Percentiles rank a stretch among this genome's conserved stretches.
Evolutionary conservation across 305 asterid genomes (phyloP).

Genomic region (Andrographis paniculata): DNA sequence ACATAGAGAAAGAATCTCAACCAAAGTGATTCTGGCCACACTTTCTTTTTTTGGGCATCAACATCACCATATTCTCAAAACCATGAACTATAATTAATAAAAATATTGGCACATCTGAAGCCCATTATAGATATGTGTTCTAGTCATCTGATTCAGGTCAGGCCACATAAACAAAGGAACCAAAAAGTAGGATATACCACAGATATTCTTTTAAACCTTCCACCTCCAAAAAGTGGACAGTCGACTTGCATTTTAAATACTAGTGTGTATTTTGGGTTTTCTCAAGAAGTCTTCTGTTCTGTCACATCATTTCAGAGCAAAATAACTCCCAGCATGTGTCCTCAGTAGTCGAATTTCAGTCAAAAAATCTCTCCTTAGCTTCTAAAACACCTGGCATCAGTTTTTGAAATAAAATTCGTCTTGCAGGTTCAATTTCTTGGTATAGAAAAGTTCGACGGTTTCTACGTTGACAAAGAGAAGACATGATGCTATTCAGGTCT

Average conservation of each 20-base stretch:
- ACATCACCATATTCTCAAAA: slow-evolving; percentile 11
- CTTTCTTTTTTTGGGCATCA: neutral
- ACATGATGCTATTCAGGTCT: slow-evolving; percentile 5
- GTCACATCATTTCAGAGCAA: slow-evolving; percentile 17
- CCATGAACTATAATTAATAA: slow-evolving; percentile 3
- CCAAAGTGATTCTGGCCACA: no score
- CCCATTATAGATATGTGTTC: slow-evolving; percentile 19
- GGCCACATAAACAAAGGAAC: slow-evolving; percentile 29
- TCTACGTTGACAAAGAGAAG: slow-evolving; percentile 38
- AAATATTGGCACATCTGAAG: slow-evolving; percentile 17
- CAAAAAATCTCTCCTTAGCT: neutral
- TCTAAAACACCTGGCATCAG: neutral
- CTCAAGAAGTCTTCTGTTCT: slow-evolving; percentile 16
- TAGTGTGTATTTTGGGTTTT: slow-evolving; percentile 9
- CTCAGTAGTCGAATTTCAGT: neutral
- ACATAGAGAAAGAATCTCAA: neutral
- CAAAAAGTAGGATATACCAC: slow-evolving; percentile 11
- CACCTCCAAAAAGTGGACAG: slow-evolving; percentile 22
- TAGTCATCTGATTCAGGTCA: slow-evolving; percentile 20
- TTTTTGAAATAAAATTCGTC: neutral
- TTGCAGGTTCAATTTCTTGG: slow-evolving; percentile 24
- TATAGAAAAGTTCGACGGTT: slow-evolving; percentile 33
- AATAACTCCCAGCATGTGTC: slow-evolving; percentile 11
- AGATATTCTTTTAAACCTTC: slow-evolving; percentile 27
- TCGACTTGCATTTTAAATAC: slow-evolving; percentile 14